Evolutionary conservation across 78 protist genomes (phyloP).

Genomic region (Mastigamoeba balamuthi): DNA sequence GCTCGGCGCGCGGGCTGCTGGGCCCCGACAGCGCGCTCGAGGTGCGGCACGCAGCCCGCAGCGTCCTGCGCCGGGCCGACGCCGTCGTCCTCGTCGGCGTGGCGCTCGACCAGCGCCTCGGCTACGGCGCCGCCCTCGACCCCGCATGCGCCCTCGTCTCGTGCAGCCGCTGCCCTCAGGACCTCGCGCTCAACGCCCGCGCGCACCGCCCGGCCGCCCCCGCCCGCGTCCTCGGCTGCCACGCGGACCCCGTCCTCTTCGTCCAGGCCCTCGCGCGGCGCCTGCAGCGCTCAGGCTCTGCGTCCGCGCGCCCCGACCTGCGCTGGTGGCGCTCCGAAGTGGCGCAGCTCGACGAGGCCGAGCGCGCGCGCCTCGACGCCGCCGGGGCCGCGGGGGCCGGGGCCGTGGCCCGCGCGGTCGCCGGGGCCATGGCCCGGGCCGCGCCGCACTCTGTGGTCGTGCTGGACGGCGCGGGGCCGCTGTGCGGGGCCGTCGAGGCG

Average conservation of each 20-base stretch:
- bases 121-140: conserved; percentile 53
- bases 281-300: no score
- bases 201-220: no score
- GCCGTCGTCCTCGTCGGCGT: conserved; percentile 51
- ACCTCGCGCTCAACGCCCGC: conserved; percentile 37
- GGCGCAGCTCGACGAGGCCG: no score
- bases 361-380: no score
- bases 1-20: conserved; percentile 59
- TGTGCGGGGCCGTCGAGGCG: conserved; percentile 51
- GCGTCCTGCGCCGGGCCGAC: conserved; percentile 58
- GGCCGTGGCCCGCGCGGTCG: no score
- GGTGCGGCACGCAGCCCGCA: conserved; percentile 32
- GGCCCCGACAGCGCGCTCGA: conserved; percentile 18
- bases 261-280: no score
- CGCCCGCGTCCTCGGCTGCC: no score
- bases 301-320: no score
- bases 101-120: conserved; percentile 55
- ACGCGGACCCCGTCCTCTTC: no score
- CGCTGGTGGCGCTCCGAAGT: no score
- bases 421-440: no score
- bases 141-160: conserved; percentile 11
- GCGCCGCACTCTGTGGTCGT: conserved; percentile 43
- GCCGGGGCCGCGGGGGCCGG: no score
- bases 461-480: conserved; percentile 74
- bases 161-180: conserved; percentile 27